phyloP scores from a whole-genome alignment of 2,329 filamentous ascomycete genomes.

The Xylariaceae sp. region DNA sequence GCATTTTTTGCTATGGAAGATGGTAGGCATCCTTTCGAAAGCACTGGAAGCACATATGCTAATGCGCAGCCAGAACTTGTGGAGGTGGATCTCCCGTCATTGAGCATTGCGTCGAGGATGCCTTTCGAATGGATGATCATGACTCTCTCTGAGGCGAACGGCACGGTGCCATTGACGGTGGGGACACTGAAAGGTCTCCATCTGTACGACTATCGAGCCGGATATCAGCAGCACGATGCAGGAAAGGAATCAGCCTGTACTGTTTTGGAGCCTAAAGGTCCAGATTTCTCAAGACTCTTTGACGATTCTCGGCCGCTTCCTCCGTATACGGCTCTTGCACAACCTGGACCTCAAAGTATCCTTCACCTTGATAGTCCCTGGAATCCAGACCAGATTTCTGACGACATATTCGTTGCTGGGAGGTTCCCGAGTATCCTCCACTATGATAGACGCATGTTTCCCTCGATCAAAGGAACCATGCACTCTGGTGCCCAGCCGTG shows the following conservation, averaged over 20 bases:
- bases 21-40: slow-evolving; percentile 42
- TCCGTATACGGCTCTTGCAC: slow-evolving; percentile 69
- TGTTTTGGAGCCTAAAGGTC: slow-evolving; percentile 25
- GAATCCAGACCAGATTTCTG: slow-evolving; percentile 54
- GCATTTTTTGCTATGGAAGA: slow-evolving; percentile 81
- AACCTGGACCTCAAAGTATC: slow-evolving; percentile 80
- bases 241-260: slow-evolving; percentile 37
- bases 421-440: slow-evolving; percentile 85
- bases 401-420: slow-evolving; percentile 84
- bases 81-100: slow-evolving; percentile 75
- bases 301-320: slow-evolving; percentile 50
- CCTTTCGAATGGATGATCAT: slow-evolving; percentile 81
- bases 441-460: slow-evolving; percentile 86
- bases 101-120: slow-evolving; percentile 66
- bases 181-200: slow-evolving; percentile 80
- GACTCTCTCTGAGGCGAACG: slow-evolving; percentile 68
- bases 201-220: slow-evolving; percentile 70
- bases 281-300: slow-evolving; percentile 42
- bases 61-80: slow-evolving; percentile 53
- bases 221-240: slow-evolving; percentile 32
- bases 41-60: slow-evolving; percentile 7
- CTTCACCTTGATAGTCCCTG: slow-evolving; percentile 67
- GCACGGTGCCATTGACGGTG: slow-evolving; percentile 72
- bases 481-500: slow-evolving; percentile 81
- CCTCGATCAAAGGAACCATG: slow-evolving; percentile 71